Conservation (phyloP, 345 rosid species). For the Kernera saxatilis region DNA sequence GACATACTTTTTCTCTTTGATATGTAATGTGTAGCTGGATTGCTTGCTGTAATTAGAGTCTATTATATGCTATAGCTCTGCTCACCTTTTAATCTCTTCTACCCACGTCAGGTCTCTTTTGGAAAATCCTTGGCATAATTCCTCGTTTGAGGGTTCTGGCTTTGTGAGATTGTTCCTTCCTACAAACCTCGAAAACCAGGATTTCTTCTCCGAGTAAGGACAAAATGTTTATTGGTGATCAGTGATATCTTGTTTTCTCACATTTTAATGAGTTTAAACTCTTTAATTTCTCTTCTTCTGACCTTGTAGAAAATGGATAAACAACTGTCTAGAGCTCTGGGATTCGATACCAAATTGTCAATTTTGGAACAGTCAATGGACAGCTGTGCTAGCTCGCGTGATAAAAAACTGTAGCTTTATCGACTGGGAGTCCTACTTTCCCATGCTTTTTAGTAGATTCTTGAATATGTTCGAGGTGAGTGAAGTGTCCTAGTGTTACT, state of each 20-base stretch:
- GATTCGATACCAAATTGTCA: slow-evolving; percentile 93
- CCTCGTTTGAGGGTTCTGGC: slow-evolving; percentile 95
- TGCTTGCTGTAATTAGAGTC: slow-evolving; percentile 6
- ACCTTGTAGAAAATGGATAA: slow-evolving; percentile 69
- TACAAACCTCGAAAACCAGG: slow-evolving; percentile 74
- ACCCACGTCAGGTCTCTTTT: slow-evolving; percentile 56
- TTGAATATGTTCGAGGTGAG: slow-evolving; percentile 98
- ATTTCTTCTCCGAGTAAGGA: slow-evolving; percentile 82
- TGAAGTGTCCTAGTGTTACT: slow-evolving; percentile 27
- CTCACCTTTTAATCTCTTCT: slow-evolving; percentile 3
- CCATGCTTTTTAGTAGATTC: slow-evolving; percentile 68
- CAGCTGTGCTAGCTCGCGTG: slow-evolving; percentile 80
- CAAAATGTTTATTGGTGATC: background rate
- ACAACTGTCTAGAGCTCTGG: slow-evolving; percentile 68
- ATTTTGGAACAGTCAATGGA: slow-evolving; percentile 98
- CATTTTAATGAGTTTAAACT: slow-evolving; percentile 6
- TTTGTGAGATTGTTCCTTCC: slow-evolving; percentile 94
- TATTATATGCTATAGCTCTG: background rate
- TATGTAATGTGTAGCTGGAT: slow-evolving; percentile 1
- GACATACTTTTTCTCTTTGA: background rate
- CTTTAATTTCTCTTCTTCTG: slow-evolving; percentile 5
- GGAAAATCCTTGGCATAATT: slow-evolving; percentile 99
- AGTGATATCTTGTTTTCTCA: slow-evolving; percentile 9
- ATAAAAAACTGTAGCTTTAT: slow-evolving; percentile 69
- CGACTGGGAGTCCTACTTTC: slow-evolving; percentile 78